These are phyloP conservation scores for Microascus cirrosus DNA, from an alignment of 2,329 filamentous ascomycete genomes.

Conservation along the genomic window DNA sequence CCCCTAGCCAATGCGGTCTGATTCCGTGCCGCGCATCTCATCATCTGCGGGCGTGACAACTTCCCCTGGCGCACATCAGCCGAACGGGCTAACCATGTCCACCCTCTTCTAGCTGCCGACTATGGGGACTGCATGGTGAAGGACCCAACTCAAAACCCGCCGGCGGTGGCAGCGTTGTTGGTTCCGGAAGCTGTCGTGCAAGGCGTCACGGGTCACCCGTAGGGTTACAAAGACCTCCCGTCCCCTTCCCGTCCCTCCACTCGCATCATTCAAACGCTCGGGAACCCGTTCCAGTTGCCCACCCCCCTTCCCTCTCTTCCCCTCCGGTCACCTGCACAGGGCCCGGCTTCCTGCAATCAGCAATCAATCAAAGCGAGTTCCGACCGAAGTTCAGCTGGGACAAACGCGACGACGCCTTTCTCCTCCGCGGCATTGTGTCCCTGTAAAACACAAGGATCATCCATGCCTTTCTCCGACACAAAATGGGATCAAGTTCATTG, in stretches of 20 bases:
- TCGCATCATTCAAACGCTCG: not conserved
- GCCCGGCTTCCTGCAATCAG: not conserved
- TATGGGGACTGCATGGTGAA: not conserved
- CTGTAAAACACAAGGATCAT: not conserved
- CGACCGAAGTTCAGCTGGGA: not conserved
- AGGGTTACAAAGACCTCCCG: not conserved
- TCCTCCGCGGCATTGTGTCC: not conserved
- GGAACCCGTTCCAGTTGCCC: not conserved
- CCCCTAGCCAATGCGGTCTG: not conserved
- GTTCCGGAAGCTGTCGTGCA: not conserved
- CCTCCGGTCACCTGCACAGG: not conserved
- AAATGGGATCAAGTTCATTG: not conserved
- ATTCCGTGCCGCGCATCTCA: not conserved
- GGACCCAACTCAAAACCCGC: not conserved
- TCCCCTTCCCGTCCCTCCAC: not conserved
- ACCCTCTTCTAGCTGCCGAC: not conserved
- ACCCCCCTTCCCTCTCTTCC: not conserved
- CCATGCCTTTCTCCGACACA: not conserved
- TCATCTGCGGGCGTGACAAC: not conserved
- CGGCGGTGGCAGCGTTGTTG: not conserved
- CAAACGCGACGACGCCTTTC: not conserved
- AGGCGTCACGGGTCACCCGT: not conserved
- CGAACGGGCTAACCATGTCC: not conserved
- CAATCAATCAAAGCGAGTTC: constrained; percentile 1
- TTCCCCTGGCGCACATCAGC: not conserved